Conservation (phyloP, 129 eudicot species). For the Chrysanthemum makinoi region DNA sequence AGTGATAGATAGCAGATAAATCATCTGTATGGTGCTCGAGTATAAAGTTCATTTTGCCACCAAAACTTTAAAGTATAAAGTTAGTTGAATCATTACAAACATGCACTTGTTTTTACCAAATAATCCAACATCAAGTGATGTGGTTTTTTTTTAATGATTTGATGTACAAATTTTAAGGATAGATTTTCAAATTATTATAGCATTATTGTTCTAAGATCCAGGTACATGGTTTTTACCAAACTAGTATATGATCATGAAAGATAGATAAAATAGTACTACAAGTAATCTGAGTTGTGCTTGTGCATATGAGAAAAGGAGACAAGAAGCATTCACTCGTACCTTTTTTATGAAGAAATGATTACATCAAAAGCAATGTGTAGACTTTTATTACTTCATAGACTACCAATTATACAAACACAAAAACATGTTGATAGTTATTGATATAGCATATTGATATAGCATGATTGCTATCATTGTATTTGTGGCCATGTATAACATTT, state of each 20-base stretch:
- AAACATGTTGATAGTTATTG: background rate
- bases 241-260: background rate
- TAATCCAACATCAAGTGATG: background rate
- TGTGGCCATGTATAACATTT: too few species aligned
- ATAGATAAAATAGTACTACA: background rate
- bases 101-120: background rate
- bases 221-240: background rate
- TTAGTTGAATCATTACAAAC: constrained; percentile 19
- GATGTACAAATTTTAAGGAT: constrained; percentile 9
- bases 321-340: too few species aligned
- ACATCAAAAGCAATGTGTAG: too few species aligned
- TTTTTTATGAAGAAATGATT: too few species aligned
- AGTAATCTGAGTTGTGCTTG: background rate
- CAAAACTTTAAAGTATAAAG: background rate
- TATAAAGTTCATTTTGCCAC: background rate
- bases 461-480: background rate
- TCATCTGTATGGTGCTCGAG: background rate
- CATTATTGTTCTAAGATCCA: background rate
- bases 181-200: background rate
- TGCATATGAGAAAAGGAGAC: background rate
- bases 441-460: background rate
- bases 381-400: too few species aligned
- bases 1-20: background rate
- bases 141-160: too few species aligned
- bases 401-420: too few species aligned